Base-by-base conservation (phyloP, 495 filamentous ascomycete species). In the Tuber microsphaerosporum region DNA sequence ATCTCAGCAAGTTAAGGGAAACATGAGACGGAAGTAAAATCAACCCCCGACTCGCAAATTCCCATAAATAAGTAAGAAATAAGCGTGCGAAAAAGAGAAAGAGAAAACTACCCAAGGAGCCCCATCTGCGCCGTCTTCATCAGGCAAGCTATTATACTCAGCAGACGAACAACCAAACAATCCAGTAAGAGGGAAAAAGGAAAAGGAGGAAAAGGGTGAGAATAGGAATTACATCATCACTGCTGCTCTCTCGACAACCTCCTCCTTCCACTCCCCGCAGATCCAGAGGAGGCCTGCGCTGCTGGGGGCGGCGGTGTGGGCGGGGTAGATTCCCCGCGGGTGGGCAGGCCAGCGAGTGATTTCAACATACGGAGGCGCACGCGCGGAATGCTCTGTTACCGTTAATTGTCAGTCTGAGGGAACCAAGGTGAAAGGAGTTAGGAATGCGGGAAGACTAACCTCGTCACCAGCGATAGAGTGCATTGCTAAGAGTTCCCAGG, bases 281-380 rank as follows among this genome's bases (percentile, higher is more conserved):
- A 65, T 65, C 56, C 56, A 4, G 56, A 65, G 26, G 56, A 34
- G 26, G 56, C 12, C 34, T 65, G 56, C 26, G 31, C 56, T 34
- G 14, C 56, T 19, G 56, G 56, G 34, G 56, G 56, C 5, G 56
- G 56, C 1, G 51, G 51, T 34, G 56, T 65, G 12, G 56, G 56
- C 17, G 56, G 56, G 2, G 56, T 73, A 20, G 71, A 44, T 72
- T 72, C 71, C 31, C 7, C 31, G 42, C 43, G 43, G 34, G 69
- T 72, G 9, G 75, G 26, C 17, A 82, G 39, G n/a, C 81, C 81
- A 37, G 81, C 81, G 61, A 83, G 81, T 22, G 74, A 72, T 65
- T 83, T 82, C 41, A 83, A 34, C 81, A 83, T 81, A 26, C 76
- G 88, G 37, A 83, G 75, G 37, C 81, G 77, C n/a, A 83, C 75